These are phyloP conservation scores for Yarrowia galli DNA, from an alignment of 1,139 yeast genomes.

Conservation along the genomic window DNA sequence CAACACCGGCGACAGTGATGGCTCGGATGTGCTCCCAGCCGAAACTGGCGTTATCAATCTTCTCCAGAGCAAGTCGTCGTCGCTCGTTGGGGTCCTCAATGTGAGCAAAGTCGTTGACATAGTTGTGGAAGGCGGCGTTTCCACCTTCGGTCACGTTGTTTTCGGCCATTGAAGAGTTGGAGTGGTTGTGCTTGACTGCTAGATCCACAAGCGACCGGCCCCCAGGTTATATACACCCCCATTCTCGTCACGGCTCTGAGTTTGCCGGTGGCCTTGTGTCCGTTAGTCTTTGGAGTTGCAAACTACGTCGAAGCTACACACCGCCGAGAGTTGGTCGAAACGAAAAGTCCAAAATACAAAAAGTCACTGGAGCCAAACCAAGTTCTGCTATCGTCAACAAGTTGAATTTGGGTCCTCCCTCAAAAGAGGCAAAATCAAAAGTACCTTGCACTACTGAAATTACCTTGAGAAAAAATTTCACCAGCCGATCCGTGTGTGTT, in stretches of 20 bases:
- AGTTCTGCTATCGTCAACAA: not conserved
- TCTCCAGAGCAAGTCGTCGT: slow-evolving; percentile 86
- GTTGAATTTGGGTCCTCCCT: not conserved
- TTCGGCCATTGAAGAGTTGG: not conserved
- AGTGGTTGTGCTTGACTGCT: slow-evolving; percentile 4
- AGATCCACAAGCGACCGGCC: no score
- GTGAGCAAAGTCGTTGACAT: slow-evolving; percentile 80
- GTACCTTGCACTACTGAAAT: not conserved
- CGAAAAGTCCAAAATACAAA: slow-evolving; percentile 7
- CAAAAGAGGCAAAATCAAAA: slow-evolving; percentile 1
- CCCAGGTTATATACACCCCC: slow-evolving; percentile 18
- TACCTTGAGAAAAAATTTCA: slow-evolving; percentile 6
- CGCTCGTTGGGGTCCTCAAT: slow-evolving; percentile 88
- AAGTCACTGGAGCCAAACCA: not conserved
- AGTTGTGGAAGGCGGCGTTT: slow-evolving; percentile 89
- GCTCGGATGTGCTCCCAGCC: slow-evolving; percentile 91
- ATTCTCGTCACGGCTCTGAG: not conserved
- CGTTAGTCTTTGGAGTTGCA: slow-evolving; percentile 25
- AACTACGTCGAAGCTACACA: not conserved
- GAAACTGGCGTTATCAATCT: slow-evolving; percentile 82
- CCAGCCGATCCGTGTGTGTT: not conserved
- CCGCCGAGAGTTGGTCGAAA: not conserved
- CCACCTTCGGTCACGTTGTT: slow-evolving; percentile 66
- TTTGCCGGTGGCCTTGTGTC: not conserved
- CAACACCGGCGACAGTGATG: slow-evolving; percentile 91